Conservation (phyloP, 2,329 filamentous ascomycete species). For the Didymella pomorum region DNA sequence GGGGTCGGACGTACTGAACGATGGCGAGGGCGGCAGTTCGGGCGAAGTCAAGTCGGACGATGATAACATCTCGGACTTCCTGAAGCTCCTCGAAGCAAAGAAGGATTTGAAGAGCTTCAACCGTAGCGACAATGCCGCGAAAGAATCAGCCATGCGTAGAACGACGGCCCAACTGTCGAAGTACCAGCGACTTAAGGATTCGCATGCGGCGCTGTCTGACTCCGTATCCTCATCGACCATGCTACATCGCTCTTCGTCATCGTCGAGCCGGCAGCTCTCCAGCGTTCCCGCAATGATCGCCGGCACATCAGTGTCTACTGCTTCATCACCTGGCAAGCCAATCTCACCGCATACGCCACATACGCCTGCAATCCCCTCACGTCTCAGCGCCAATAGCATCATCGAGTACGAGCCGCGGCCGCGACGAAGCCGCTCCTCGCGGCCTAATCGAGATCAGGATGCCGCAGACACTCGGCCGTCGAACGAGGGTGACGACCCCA, state of each 20-base stretch:
- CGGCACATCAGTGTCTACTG: slow-evolving; percentile 78
- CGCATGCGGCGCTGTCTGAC: slow-evolving; percentile 86
- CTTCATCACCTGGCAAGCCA: slow-evolving; percentile 87
- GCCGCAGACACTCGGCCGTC: slow-evolving; percentile 37
- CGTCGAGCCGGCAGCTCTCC: slow-evolving; percentile 76
- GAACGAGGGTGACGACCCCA: slow-evolving; percentile 51
- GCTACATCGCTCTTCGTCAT: slow-evolving; percentile 81
- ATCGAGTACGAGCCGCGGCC: slow-evolving; percentile 67
- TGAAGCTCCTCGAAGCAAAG: slow-evolving; percentile 86
- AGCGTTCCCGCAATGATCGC: slow-evolving; percentile 68
- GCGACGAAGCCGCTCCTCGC: slow-evolving; percentile 41
- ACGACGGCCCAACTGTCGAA: slow-evolving; percentile 82
- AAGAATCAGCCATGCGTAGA: slow-evolving; percentile 74
- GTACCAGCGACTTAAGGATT: slow-evolving; percentile 89
- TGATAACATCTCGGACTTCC: slow-evolving; percentile 91
- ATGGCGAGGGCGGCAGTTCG: slow-evolving; percentile 68
- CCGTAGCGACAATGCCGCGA: slow-evolving; percentile 63
- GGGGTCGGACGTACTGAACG: slow-evolving; percentile 80
- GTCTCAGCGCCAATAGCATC: slow-evolving; percentile 90
- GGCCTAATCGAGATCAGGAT: slow-evolving; percentile 44
- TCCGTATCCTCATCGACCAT: slow-evolving; percentile 91
- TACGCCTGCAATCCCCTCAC: slow-evolving; percentile 89
- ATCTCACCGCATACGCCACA: slow-evolving; percentile 91
- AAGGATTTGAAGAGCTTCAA: slow-evolving; percentile 87
- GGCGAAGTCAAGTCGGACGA: slow-evolving; percentile 80